Percentiles rank a stretch among this genome's conserved stretches.
phyloP scores from a whole-genome alignment of 2,329 filamentous ascomycete genomes.

The Phaeoacremonium minimum region DNA sequence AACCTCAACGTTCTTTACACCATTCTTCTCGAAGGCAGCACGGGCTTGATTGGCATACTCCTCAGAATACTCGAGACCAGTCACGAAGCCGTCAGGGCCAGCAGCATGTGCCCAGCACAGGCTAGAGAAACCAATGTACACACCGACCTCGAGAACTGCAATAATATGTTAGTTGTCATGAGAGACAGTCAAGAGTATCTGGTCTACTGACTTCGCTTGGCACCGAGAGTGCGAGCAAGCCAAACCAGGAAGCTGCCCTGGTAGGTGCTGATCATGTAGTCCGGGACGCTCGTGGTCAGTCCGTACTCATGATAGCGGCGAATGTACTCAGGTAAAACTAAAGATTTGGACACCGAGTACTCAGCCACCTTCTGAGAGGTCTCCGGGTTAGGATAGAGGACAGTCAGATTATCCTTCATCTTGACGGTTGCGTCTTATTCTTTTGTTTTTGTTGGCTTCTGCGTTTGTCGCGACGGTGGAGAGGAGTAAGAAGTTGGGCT shows the following conservation, averaged over 20 bases:
- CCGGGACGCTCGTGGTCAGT: conserved; percentile 10
- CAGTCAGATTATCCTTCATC: conserved; percentile 33
- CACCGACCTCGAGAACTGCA: conserved; percentile 43
- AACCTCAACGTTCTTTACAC: conserved; percentile 40
- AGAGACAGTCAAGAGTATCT: neutral
- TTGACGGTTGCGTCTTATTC: conserved; percentile 4
- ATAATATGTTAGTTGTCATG: neutral
- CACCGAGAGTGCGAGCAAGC: conserved; percentile 33
- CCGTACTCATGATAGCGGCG: conserved; percentile 32
- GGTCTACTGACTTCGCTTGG: conserved; percentile 15
- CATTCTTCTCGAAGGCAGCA: conserved; percentile 30
- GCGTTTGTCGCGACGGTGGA: too few relatives aligned
- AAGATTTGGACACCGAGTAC: conserved; percentile 38
- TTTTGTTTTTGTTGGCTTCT: neutral
- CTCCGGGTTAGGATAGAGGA: conserved; percentile 35
- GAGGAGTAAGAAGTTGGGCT: too few relatives aligned
- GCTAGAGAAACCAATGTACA: conserved; percentile 44
- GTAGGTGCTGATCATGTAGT: conserved; percentile 17
- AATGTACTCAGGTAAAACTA: conserved; percentile 34
- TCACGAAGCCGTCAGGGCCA: conserved; percentile 34
- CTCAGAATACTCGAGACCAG: conserved; percentile 37
- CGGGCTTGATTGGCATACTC: conserved; percentile 37
- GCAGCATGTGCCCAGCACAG: conserved; percentile 43
- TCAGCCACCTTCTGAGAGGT: conserved; percentile 34
- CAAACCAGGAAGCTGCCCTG: conserved; percentile 24